Evolutionary conservation across 1,139 yeast species (phyloP).

Genomic region (Geotrichum klebahnii): DNA sequence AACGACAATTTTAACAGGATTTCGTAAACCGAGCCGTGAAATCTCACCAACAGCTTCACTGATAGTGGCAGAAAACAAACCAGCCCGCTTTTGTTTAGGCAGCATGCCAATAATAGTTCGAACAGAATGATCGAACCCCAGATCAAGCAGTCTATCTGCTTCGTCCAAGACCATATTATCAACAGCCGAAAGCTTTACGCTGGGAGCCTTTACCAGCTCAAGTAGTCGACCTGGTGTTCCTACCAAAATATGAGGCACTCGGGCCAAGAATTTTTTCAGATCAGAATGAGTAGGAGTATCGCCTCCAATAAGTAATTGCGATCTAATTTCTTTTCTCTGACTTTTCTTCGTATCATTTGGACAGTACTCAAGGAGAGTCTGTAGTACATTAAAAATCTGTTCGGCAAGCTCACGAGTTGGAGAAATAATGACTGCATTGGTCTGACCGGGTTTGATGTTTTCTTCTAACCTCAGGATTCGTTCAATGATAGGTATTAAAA

Average conservation of each 20-base stretch:
- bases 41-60: conserved; percentile 58
- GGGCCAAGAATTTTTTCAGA: conserved; percentile 51
- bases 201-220: conserved; percentile 56
- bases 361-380: conserved; percentile 54
- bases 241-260: conserved; percentile 67
- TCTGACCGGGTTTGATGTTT: conserved; percentile 47
- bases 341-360: conserved; percentile 46
- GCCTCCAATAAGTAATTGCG: conserved; percentile 83
- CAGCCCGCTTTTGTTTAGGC: conserved; percentile 91
- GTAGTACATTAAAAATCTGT: conserved; percentile 70
- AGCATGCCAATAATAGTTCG: conserved; percentile 59
- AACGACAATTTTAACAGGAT: conserved; percentile 82
- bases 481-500: conserved; percentile 78
- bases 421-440: conserved; percentile 68
- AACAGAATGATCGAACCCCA: conserved; percentile 69
- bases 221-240: conserved; percentile 91
- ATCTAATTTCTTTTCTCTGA: conserved; percentile 42
- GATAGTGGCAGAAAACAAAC: conserved; percentile 87
- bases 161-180: conserved; percentile 84
- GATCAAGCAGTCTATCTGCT: conserved; percentile 83
- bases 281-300: conserved; percentile 67
- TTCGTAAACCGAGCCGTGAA: conserved; percentile 62
- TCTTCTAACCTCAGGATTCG: conserved; percentile 42
- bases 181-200: conserved; percentile 46
- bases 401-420: conserved; percentile 92